A percentile compares a stretch with the other conserved stretches of the same genome.
Conservation (phyloP, 352 stramenopile species). For the Peronosclerospora sorghi region DNA sequence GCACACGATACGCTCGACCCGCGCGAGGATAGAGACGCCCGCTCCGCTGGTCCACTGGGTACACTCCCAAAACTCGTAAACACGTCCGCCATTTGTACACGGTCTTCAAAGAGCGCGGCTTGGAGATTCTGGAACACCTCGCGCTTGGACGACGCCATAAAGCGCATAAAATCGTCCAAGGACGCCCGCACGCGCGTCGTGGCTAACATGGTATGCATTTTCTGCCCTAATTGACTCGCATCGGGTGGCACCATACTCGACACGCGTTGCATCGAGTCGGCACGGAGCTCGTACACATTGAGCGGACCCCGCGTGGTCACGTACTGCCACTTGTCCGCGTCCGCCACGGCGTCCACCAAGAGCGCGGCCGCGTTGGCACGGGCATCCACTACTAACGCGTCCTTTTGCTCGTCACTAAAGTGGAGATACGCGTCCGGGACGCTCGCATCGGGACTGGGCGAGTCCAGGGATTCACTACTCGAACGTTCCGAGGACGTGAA, state of each 20-base stretch:
- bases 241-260: conserved; percentile 32
- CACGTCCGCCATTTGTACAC: conserved; percentile 46
- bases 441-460: conserved; percentile 1
- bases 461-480: conserved; percentile 7
- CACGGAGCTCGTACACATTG: conserved; percentile 45
- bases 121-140: conserved; percentile 51
- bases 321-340: conserved; percentile 59
- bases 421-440: conserved; percentile 38
- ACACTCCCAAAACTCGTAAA: conserved; percentile 43
- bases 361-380: conserved; percentile 44
- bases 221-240: conserved; percentile 12
- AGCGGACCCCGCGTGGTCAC: conserved; percentile 25
- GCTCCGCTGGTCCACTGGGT: not conserved
- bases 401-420: conserved; percentile 40
- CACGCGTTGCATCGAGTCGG: conserved; percentile 33
- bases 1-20: conserved; percentile 1
- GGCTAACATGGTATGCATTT: conserved; percentile 46
- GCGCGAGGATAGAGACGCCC: conserved; percentile 16
- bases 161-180: conserved; percentile 60
- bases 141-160: conserved; percentile 30
- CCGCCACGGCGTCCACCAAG: conserved; percentile 44
- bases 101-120: conserved; percentile 40
- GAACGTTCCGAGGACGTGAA: conserved; percentile 13
- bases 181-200: conserved; percentile 42
- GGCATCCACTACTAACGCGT: conserved; percentile 33